These are phyloP conservation scores for Acidiella bohemica DNA, from an alignment of 495 filamentous ascomycete genomes.

Conservation along the genomic window DNA sequence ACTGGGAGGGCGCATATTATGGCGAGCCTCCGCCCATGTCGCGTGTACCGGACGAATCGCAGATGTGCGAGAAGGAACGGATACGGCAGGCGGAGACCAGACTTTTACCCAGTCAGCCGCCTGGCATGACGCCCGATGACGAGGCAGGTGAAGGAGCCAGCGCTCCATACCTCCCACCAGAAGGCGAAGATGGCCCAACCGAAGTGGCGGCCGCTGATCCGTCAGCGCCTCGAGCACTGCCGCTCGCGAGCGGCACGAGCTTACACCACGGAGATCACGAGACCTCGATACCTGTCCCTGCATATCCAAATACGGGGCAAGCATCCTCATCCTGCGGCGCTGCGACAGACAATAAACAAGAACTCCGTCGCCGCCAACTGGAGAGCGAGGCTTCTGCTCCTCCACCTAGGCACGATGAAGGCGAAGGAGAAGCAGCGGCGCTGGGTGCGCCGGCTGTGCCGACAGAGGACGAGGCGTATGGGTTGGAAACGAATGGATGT, in stretches of 20 bases:
- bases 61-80: constrained; percentile 30
- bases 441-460: constrained; percentile 47
- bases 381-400: constrained; percentile 42
- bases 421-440: neutral
- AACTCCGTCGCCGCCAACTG: constrained; percentile 62
- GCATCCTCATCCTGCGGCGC: too few relatives aligned
- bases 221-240: too few relatives aligned
- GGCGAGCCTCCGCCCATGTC: constrained; percentile 11
- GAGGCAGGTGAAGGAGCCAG: constrained; percentile 2
- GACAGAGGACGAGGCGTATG: constrained; percentile 48
- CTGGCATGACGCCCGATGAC: constrained; percentile 2
- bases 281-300: neutral
- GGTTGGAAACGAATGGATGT: constrained; percentile 13
- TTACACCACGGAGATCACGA: constrained; percentile 3
- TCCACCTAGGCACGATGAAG: constrained; percentile 1
- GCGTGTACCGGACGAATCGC: constrained; percentile 12
- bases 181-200: too few relatives aligned
- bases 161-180: constrained; percentile 20
- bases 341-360: constrained; percentile 65
- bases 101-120: constrained; percentile 29
- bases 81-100: constrained; percentile 27
- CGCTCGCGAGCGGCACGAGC: too few relatives aligned
- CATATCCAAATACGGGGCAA: too few relatives aligned
- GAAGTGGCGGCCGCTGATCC: too few relatives aligned
- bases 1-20: neutral